These are phyloP conservation scores for Coemansia sp. DNA, from an alignment of 192 early-diverging fungal genomes.

Conservation along the genomic window DNA sequence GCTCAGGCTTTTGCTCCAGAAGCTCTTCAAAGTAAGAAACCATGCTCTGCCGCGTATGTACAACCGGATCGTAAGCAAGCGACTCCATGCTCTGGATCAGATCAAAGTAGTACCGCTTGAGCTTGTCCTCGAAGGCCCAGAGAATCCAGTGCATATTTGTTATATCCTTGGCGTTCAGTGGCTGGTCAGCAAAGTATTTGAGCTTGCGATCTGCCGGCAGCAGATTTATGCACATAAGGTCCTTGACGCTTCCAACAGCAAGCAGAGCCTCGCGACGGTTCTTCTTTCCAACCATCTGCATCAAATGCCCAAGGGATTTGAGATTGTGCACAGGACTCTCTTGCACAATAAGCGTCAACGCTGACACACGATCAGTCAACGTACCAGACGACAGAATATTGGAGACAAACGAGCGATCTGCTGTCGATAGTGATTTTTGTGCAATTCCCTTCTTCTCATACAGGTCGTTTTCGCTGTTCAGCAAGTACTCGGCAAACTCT, in stretches of 20 bases:
- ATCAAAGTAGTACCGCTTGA: constrained; percentile 91
- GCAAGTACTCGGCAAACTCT: constrained; percentile 61
- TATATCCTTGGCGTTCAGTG: constrained; percentile 60
- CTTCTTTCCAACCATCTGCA: constrained; percentile 89
- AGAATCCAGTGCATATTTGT: constrained; percentile 75
- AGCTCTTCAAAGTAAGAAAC: constrained; percentile 76
- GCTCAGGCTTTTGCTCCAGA: constrained; percentile 85
- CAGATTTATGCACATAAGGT: constrained; percentile 77
- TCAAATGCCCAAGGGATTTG: constrained; percentile 69
- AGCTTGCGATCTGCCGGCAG: constrained; percentile 85
- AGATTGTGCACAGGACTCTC: constrained; percentile 86
- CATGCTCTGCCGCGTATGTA: constrained; percentile 81
- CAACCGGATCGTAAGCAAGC: constrained; percentile 82
- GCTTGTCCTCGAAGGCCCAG: constrained; percentile 93
- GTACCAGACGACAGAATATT: constrained; percentile 92
- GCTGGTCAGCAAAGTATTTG: constrained; percentile 91
- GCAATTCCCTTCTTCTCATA: constrained; percentile 55
- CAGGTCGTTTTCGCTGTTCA: constrained; percentile 64
- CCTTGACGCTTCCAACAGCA: constrained; percentile 85
- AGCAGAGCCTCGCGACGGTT: constrained; percentile 81
- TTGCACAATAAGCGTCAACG: constrained; percentile 87
- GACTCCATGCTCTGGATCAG: constrained; percentile 87
- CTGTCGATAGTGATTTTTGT: constrained; percentile 63
- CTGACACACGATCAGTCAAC: constrained; percentile 88
- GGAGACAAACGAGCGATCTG: constrained; percentile 83